phyloP scores from a whole-genome alignment of 129 eudicot genomes.

The Dittrichia graveolens region DNA sequence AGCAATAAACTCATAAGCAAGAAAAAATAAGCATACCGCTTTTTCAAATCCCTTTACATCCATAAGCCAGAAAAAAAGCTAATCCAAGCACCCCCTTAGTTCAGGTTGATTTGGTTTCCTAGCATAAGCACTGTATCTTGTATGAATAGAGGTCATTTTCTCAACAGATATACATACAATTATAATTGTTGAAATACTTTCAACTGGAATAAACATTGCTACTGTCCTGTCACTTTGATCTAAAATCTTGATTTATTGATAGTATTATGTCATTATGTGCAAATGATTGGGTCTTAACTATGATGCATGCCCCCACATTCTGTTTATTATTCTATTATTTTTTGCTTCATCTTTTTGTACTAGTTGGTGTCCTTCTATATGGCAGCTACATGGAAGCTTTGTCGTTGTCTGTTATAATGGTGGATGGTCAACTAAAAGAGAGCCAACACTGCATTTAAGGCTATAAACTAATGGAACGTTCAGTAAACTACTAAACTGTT shows the following conservation, averaged over 20 bases:
- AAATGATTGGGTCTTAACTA: not conserved
- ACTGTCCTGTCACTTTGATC: not conserved
- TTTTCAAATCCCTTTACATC: too few species aligned
- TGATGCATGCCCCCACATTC: constrained; percentile 11
- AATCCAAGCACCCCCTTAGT: too few species aligned
- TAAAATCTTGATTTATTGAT: too few species aligned
- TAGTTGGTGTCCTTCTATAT: too few species aligned
- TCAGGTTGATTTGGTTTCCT: constrained; percentile 5
- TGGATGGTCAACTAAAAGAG: constrained; percentile 8
- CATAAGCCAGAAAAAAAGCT: too few species aligned
- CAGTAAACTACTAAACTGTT: too few species aligned
- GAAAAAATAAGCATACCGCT: too few species aligned
- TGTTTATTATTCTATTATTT: not conserved
- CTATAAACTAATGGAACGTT: too few species aligned
- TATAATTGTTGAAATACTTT: not conserved
- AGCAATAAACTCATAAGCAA: too few species aligned
- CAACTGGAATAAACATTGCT: not conserved
- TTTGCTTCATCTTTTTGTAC: not conserved
- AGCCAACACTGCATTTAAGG: not conserved
- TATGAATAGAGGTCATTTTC: not conserved
- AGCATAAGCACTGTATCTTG: not conserved
- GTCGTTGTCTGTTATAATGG: not conserved
- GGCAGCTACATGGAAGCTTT: constrained; percentile 2
- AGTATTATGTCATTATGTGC: too few species aligned
- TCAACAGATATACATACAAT: not conserved